A percentile compares a stretch with the other conserved stretches of the same genome.
Evolutionary conservation across 768 basidiomycete genomes (phyloP).

Genomic region (Psilocybe azurescens): DNA sequence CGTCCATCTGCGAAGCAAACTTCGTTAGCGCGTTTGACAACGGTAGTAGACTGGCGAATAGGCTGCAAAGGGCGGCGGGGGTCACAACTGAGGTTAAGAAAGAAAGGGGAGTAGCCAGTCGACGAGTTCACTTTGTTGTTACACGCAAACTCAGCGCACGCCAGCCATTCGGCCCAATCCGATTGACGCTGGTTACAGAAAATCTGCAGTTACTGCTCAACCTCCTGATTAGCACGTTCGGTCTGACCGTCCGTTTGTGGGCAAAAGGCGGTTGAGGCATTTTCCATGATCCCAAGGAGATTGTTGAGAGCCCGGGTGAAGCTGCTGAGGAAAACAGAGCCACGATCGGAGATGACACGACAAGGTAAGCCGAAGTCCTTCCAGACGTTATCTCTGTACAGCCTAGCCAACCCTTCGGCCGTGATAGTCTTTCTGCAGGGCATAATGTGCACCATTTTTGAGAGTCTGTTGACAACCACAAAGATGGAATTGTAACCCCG

Average conservation of each 20-base stretch:
- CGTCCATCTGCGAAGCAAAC: background rate
- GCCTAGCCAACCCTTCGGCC: constrained; percentile 20
- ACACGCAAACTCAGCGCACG: constrained; percentile 37
- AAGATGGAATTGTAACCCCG: constrained; percentile 38
- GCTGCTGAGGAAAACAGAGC: too few species aligned
- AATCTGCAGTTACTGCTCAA: constrained; percentile 33
- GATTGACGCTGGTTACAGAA: constrained; percentile 32
- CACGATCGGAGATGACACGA: too few species aligned
- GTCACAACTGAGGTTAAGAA: constrained; percentile 31
- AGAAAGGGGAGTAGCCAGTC: too few species aligned
- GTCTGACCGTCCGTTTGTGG: too few species aligned
- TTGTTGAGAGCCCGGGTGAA: constrained; percentile 28
- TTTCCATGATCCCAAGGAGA: constrained; percentile 35
- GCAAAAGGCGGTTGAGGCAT: too few species aligned
- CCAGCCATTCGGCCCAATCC: constrained; percentile 33
- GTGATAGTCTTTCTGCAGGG: constrained; percentile 24
- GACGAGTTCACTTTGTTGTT: constrained; percentile 32
- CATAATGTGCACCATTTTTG: constrained; percentile 26
- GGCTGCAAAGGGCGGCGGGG: background rate
- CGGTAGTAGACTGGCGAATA: background rate
- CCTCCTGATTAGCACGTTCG: constrained; percentile 35
- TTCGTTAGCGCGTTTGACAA: background rate
- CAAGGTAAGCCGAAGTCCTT: too few species aligned
- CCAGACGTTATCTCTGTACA: too few species aligned
- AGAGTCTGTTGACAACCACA: constrained; percentile 30